A percentile compares a stretch with the other conserved stretches of the same genome.
Evolutionary conservation across 2,329 filamentous ascomycete genomes (phyloP).

Genomic region (Monosporascus sp.): DNA sequence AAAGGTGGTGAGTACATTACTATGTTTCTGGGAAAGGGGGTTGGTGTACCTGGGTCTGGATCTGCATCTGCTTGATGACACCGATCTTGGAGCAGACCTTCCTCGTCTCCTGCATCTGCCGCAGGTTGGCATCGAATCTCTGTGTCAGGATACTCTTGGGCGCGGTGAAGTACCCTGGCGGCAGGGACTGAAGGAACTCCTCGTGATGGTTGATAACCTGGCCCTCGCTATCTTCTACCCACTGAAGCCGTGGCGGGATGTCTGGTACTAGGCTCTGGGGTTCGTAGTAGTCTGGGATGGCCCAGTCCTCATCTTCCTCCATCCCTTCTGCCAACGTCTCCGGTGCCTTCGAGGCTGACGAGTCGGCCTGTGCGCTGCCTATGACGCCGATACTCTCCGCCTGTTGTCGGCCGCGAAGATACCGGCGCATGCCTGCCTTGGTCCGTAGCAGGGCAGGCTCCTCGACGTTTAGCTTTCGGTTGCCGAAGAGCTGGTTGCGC

Average conservation of each 20-base stretch:
- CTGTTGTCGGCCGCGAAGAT: slow-evolving; percentile 72
- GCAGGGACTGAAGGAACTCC: slow-evolving; percentile 74
- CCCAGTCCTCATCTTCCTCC: slow-evolving; percentile 76
- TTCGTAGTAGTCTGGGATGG: slow-evolving; percentile 93
- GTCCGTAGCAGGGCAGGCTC: slow-evolving; percentile 81
- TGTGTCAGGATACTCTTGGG: slow-evolving; percentile 68
- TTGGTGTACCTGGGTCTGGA: slow-evolving; percentile 77
- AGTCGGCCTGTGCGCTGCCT: slow-evolving; percentile 33
- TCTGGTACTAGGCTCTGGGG: slow-evolving; percentile 81
- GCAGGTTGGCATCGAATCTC: slow-evolving; percentile 85
- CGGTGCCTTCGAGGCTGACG: slow-evolving; percentile 43
- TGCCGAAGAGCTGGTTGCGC: slow-evolving; percentile 78
- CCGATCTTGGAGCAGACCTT: slow-evolving; percentile 95
- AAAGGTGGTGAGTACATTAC: slow-evolving; percentile 18
- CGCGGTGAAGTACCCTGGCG: slow-evolving; percentile 68
- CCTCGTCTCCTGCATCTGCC: slow-evolving; percentile 92
- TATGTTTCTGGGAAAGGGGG: slow-evolving; percentile 1
- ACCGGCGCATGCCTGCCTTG: slow-evolving; percentile 85
- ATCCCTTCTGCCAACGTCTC: slow-evolving; percentile 94
- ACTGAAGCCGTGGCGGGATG: slow-evolving; percentile 69
- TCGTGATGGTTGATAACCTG: slow-evolving; percentile 84
- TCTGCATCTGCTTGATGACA: slow-evolving; percentile 99
- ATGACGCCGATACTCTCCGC: slow-evolving; percentile 46
- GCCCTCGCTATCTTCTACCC: slow-evolving; percentile 86
- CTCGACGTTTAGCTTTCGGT: slow-evolving; percentile 77